Evolutionary conservation across 495 filamentous ascomycete species (phyloP).

Genomic region (Neurospora sublineolata): DNA sequence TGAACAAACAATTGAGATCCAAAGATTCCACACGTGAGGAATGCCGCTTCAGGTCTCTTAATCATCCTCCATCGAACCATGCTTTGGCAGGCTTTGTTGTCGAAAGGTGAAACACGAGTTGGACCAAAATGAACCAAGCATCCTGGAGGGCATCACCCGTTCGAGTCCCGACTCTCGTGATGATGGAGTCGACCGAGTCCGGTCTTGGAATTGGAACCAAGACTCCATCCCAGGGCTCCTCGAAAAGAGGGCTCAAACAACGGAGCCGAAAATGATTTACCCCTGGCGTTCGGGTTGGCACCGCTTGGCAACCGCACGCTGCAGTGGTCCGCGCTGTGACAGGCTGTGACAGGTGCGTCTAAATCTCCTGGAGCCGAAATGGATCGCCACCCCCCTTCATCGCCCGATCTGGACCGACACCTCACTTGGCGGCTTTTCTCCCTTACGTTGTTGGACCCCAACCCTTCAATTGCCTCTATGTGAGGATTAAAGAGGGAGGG

Average conservation of each 20-base stretch:
- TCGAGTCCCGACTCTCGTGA: neutral
- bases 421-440: neutral
- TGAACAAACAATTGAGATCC: neutral
- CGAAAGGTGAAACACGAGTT: neutral
- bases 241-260: neutral
- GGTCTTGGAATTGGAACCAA: neutral
- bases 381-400: neutral
- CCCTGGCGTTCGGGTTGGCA: neutral
- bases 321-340: neutral
- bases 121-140: neutral
- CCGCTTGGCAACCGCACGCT: neutral
- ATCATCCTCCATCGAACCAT: neutral
- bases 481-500: neutral
- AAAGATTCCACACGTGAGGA: neutral
- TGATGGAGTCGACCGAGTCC: neutral
- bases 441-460: neutral
- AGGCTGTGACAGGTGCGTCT: neutral
- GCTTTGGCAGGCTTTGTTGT: neutral
- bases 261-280: neutral
- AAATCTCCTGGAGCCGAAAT: neutral
- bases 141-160: neutral
- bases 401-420: neutral
- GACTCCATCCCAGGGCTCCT: neutral
- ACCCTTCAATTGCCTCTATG: neutral
- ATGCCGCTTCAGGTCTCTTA: neutral